These are phyloP conservation scores for Kregervanrija pseudodelftensis DNA, from an alignment of 805 yeast species.

Conservation along the genomic window DNA sequence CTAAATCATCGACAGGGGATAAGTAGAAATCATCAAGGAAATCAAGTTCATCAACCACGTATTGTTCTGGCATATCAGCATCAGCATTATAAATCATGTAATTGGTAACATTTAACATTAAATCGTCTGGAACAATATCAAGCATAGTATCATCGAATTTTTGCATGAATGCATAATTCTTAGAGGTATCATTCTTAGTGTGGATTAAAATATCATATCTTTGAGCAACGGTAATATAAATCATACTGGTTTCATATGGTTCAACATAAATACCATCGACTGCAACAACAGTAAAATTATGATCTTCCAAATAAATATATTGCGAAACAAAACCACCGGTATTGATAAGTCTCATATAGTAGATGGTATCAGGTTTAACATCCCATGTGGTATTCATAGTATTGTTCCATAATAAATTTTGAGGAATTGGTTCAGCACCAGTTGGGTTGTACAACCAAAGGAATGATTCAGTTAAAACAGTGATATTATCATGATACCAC, in stretches of 20 bases:
- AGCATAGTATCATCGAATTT: constrained; percentile 76
- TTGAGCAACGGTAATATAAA: constrained; percentile 88
- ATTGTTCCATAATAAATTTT: constrained; percentile 71
- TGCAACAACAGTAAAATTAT: constrained; percentile 78
- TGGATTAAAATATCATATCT: constrained; percentile 75
- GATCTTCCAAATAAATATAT: constrained; percentile 83
- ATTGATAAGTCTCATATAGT: constrained; percentile 72
- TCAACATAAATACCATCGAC: constrained; percentile 88
- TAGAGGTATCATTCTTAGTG: constrained; percentile 55
- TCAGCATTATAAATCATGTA: constrained; percentile 45
- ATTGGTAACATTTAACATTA: constrained; percentile 67
- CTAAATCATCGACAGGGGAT: constrained; percentile 52
- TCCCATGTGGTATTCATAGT: constrained; percentile 69
- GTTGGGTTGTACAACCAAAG: constrained; percentile 79
- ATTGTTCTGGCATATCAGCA: constrained; percentile 37
- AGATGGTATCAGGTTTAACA: constrained; percentile 81
- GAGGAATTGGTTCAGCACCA: constrained; percentile 97
- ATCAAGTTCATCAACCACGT: constrained; percentile 40
- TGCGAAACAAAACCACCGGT: constrained; percentile 91
- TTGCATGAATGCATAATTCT: constrained; percentile 79
- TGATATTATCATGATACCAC: constrained; percentile 74
- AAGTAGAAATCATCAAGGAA: constrained; percentile 75
- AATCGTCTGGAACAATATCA: constrained; percentile 61
- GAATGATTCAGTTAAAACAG: constrained; percentile 47
- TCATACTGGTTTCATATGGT: constrained; percentile 56